phyloP scores from a whole-genome alignment of 2,329 filamentous ascomycete species.

The Fusarium sp. region DNA sequence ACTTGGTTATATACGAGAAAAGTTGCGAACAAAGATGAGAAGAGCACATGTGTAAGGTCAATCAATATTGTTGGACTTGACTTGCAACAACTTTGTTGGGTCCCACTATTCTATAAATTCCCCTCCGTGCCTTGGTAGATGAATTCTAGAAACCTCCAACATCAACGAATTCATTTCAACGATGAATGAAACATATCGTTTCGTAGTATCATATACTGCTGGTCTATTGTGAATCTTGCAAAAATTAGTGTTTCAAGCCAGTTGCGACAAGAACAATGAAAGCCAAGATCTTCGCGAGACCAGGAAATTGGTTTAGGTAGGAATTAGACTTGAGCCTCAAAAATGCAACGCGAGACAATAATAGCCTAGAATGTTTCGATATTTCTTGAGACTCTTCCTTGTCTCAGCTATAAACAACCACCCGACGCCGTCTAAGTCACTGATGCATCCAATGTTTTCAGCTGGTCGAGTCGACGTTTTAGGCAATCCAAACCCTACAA shows the following conservation, averaged over 20 bases:
- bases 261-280: background rate
- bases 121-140: slow-evolving; percentile 5
- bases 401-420: slow-evolving; percentile 8
- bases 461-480: slow-evolving; percentile 14
- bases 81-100: background rate
- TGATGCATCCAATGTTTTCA: slow-evolving; percentile 1
- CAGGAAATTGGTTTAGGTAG: background rate
- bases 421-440: background rate
- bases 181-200: background rate
- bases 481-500: slow-evolving; percentile 9
- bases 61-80: background rate
- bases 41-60: background rate
- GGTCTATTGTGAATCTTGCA: background rate
- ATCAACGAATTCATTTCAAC: background rate
- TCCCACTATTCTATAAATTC: slow-evolving; percentile 28
- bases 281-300: background rate
- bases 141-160: slow-evolving; percentile 21
- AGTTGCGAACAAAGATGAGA: background rate
- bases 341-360: background rate
- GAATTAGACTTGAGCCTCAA: background rate
- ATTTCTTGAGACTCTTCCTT: background rate
- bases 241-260: slow-evolving; percentile 12
- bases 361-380: background rate
- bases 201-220: background rate
- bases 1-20: background rate